Evolutionary conservation across 2,329 filamentous ascomycete genomes (phyloP).

Genomic region (Dothideomycetes sp.): DNA sequence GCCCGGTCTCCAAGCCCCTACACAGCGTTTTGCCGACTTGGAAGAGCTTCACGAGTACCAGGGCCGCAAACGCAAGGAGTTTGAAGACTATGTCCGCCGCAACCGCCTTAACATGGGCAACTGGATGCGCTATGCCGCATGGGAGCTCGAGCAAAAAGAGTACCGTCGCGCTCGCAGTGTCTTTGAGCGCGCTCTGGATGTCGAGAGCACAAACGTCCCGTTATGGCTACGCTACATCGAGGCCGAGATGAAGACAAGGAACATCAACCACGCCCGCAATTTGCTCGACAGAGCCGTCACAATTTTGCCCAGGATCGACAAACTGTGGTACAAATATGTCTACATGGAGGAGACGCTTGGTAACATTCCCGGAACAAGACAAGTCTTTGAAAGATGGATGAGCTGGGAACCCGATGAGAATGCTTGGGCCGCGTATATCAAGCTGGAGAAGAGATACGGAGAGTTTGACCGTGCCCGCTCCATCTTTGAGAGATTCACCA

Average conservation of each 20-base stretch:
- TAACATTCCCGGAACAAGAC: constrained; percentile 82
- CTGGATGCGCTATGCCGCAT: constrained; percentile 95
- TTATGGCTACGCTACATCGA: constrained; percentile 93
- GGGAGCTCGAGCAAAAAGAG: constrained; percentile 98
- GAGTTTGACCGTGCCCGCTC: constrained; percentile 84
- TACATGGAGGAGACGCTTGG: constrained; percentile 98
- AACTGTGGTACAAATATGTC: constrained; percentile 98
- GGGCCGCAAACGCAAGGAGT: constrained; percentile 89
- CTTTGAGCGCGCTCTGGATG: constrained; percentile 90
- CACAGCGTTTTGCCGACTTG: constrained; percentile 88
- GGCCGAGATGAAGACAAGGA: constrained; percentile 87
- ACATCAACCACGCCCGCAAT: constrained; percentile 95
- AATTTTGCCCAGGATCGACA: constrained; percentile 81
- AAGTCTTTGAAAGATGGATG: constrained; percentile 98
- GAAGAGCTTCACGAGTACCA: constrained; percentile 98
- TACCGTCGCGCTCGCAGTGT: constrained; percentile 83
- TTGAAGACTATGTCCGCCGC: constrained; percentile 93
- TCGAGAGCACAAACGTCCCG: constrained; percentile 75
- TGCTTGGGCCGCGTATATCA: constrained; percentile 93
- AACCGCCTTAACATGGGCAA: constrained; percentile 96
- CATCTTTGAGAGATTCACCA: constrained; percentile 82
- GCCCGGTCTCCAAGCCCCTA: constrained; percentile 75
- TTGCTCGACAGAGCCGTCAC: constrained; percentile 90
- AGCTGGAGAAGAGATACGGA: constrained; percentile 88
- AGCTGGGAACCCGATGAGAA: constrained; percentile 95